Base-by-base conservation (phyloP, 345 rosid genomes). In the Heritiera fomes region DNA sequence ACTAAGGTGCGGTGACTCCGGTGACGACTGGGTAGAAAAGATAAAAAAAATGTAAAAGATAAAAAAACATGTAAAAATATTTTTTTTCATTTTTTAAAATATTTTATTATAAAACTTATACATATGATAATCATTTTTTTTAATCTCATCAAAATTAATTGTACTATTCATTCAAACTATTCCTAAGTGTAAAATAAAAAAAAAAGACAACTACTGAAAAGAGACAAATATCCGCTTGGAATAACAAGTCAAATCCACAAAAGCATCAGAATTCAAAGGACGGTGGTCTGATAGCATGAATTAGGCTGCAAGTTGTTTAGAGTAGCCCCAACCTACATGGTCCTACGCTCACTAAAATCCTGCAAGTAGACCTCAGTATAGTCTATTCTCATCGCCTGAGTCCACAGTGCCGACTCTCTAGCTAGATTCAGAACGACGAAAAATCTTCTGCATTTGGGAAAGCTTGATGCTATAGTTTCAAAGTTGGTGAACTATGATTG, bases 231-330 rank as follows among this genome's bases (percentile, higher is more conserved):
- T 85, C 77, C 40, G 83, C 11, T 53, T 75, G 82, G 82, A 84
- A 79, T 50, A 77, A 83, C 75, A 73, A 30, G 81, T 79, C 75
- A 78, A 83, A 85, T 60, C 61, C 52, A 49, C 17, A 63, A 58
- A 75, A 77, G 90, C 75, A 83, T 89, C 87, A 52, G 75, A 84
- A 85, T 83, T 73, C 76, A 72, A 80, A 83, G 77, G 83, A 50
- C 67, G 87, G 90, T 80, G 85, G 83, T 64, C 82, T 76, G 81
- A 83, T 85, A 83, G 70, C 82, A 80, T 59, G 82, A 70, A 77
- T 69, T 80, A 75, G 80, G 71, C 73, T 80, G 87, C 91, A 90
- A 93, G 89, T 91, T 86, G 98, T 45, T 23, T 56, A 58, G 82
- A 34, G 61, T 84, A 77, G 85, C 75, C 90, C 86, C 83, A 60